Evolutionary conservation across 2,329 filamentous ascomycete species (phyloP).

Genomic region (Arthrocladium fulminans): DNA sequence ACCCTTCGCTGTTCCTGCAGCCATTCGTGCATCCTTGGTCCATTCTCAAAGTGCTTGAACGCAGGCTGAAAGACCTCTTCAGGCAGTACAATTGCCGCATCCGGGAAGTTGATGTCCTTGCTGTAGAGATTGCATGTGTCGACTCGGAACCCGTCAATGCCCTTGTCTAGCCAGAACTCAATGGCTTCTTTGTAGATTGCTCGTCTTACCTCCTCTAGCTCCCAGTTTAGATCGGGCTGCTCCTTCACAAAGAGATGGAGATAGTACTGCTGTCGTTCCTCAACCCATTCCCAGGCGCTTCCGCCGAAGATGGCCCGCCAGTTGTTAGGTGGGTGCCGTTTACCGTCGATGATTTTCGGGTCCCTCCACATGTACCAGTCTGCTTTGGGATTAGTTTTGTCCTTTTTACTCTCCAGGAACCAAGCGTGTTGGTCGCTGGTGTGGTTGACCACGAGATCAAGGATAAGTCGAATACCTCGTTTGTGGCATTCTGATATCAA

Average conservation of each 20-base stretch:
- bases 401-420: constrained; percentile 46
- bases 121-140: constrained; percentile 35
- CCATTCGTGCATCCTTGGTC: constrained; percentile 50
- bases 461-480: constrained; percentile 59
- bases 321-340: constrained; percentile 52
- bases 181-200: constrained; percentile 61
- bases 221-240: constrained; percentile 74
- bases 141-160: constrained; percentile 60
- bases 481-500: constrained; percentile 53
- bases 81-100: constrained; percentile 33
- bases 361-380: constrained; percentile 61
- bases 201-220: constrained; percentile 52
- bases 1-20: constrained; percentile 45
- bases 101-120: constrained; percentile 23
- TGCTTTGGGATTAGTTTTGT: constrained; percentile 39
- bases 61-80: constrained; percentile 42
- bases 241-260: constrained; percentile 62
- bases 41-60: constrained; percentile 43
- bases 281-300: constrained; percentile 23
- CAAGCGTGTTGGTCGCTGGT: constrained; percentile 53
- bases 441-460: constrained; percentile 72
- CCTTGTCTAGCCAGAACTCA: constrained; percentile 64
- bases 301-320: constrained; percentile 38
- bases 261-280: constrained; percentile 50
- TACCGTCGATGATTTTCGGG: constrained; percentile 47